A percentile compares a stretch with the other conserved stretches of the same genome.
Conservation (phyloP, 768 basidiomycete genomes). For the Suillus subluteus region DNA sequence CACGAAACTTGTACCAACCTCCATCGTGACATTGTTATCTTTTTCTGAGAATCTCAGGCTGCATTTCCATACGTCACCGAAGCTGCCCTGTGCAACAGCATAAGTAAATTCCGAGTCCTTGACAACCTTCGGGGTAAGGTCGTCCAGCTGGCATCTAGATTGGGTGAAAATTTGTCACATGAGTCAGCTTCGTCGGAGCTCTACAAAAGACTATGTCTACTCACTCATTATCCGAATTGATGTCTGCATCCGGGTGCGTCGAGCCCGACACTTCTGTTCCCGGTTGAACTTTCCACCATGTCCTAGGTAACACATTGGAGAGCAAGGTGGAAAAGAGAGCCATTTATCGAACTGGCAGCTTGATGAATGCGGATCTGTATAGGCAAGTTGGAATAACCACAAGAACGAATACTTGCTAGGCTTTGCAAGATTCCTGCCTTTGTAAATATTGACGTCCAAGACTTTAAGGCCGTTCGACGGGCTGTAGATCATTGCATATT, state of each 20-base stretch:
- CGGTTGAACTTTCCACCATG: neutral
- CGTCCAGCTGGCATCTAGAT: conserved; percentile 8
- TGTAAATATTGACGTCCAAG: too few relatives aligned
- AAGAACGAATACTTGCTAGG: neutral
- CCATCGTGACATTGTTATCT: conserved; percentile 10
- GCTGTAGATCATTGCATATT: too few relatives aligned
- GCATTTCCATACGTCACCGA: conserved; percentile 29
- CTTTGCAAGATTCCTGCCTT: neutral
- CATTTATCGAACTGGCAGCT: neutral
- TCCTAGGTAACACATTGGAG: neutral
- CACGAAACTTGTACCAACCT: conserved; percentile 19
- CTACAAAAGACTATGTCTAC: neutral
- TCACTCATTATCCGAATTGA: neutral
- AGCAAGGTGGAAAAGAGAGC: neutral
- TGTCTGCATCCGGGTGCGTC: neutral
- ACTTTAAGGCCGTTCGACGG: too few relatives aligned
- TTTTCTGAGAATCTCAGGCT: conserved; percentile 21
- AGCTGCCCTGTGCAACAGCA: conserved; percentile 28
- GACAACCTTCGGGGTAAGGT: conserved; percentile 20
- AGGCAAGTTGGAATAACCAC: neutral
- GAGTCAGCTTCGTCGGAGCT: neutral
- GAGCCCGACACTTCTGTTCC: neutral
- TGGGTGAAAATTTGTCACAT: neutral
- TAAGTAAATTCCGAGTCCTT: conserved; percentile 18
- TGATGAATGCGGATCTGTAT: neutral